phyloP scores from a whole-genome alignment of 768 basidiomycete genomes.

The Pulveroboletus sp. region DNA sequence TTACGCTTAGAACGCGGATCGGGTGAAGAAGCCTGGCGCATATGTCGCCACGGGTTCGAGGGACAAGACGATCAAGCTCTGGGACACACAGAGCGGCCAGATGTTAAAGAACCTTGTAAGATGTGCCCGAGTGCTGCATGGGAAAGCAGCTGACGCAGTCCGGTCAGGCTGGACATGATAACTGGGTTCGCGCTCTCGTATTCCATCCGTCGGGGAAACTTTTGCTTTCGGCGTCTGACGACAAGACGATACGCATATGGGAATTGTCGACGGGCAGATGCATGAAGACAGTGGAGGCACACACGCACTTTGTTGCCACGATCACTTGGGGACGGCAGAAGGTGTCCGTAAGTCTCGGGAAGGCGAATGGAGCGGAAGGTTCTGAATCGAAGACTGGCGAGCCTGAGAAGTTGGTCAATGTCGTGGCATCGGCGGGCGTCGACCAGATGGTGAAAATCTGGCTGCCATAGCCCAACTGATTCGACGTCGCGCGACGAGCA shows the following conservation, averaged over 20 bases:
- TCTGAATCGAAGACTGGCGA: conserved; percentile 29
- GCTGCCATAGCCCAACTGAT: conserved; percentile 39
- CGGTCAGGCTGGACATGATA: conserved; percentile 73
- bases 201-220: conserved; percentile 91
- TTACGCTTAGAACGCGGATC: conserved; percentile 45
- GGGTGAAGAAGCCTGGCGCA: conserved; percentile 44
- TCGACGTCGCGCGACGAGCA: conserved; percentile 7
- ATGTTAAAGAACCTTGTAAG: conserved; percentile 70
- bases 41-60: conserved; percentile 81
- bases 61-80: conserved; percentile 89
- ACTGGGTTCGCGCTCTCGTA: conserved; percentile 84
- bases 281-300: conserved; percentile 83
- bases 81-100: conserved; percentile 84
- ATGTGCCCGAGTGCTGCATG: conserved; percentile 5
- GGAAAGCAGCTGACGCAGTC: conserved; percentile 7
- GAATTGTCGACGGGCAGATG: conserved; percentile 83
- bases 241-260: conserved; percentile 90
- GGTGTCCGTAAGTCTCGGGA: conserved; percentile 39
- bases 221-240: conserved; percentile 87
- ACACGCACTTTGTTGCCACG: conserved; percentile 77
- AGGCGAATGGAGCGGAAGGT: conserved; percentile 38
- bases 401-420: conserved; percentile 60
- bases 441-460: conserved; percentile 67
- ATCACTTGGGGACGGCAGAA: conserved; percentile 74
- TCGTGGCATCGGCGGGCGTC: conserved; percentile 64